These are phyloP conservation scores for Debaryomyces fabryi DNA, from an alignment of 1,139 yeast species.

Conservation along the genomic window DNA sequence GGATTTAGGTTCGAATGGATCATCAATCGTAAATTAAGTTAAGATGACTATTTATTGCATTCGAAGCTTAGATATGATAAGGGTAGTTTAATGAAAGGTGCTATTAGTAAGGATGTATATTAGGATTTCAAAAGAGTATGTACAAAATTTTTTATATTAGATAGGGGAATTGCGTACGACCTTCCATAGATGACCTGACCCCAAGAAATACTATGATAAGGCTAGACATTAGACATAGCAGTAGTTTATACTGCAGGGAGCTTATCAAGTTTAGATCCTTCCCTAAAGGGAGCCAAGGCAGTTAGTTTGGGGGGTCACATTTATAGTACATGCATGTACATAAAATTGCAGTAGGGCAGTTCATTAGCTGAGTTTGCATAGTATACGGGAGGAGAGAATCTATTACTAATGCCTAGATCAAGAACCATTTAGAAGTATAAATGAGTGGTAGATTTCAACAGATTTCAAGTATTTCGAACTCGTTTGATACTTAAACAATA, in stretches of 20 bases:
- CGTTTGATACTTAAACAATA: not conserved
- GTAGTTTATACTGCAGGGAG: not conserved
- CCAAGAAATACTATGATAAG: not conserved
- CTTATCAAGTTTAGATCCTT: not conserved
- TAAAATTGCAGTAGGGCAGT: not conserved
- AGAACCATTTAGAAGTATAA: not conserved
- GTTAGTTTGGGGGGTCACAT: not conserved
- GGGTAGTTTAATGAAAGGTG: not conserved
- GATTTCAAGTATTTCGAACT: not conserved
- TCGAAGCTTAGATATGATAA: not conserved
- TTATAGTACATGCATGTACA: not conserved
- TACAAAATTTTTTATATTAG: no score
- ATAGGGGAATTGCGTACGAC: no score
- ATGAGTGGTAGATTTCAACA: not conserved
- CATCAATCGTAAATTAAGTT: not conserved
- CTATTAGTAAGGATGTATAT: no score
- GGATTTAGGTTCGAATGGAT: not conserved
- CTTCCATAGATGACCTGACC: no score
- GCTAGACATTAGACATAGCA: not conserved
- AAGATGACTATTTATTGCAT: not conserved
- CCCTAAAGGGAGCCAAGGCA: not conserved
- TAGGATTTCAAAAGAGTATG: no score
- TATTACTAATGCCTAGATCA: not conserved
- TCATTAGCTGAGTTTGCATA: not conserved
- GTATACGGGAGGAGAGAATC: not conserved